Evolutionary conservation across 163 green algal genomes (phyloP).

Genomic region (Volvox carteri): DNA sequence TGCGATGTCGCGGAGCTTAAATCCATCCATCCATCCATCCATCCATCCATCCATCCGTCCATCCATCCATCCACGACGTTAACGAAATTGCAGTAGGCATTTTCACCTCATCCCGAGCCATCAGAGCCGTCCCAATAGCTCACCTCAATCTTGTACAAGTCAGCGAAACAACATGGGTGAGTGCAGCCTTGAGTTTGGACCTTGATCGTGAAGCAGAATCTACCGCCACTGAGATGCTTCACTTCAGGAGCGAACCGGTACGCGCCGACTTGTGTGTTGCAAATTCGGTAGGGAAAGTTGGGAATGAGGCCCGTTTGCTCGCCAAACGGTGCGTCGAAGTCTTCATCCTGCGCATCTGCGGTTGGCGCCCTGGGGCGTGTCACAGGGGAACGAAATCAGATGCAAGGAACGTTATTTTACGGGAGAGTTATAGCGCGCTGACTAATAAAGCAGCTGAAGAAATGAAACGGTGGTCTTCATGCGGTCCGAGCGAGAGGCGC

Average conservation of each 20-base stretch:
- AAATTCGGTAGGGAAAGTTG: neutral
- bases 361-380: neutral
- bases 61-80: neutral
- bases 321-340: neutral
- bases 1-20: neutral
- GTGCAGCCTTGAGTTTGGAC: neutral
- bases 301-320: neutral
- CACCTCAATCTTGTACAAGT: constrained; percentile 7
- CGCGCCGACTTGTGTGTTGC: neutral
- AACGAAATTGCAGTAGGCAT: too few relatives aligned
- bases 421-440: neutral
- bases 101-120: too few relatives aligned
- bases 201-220: constrained; percentile 9
- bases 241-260: neutral
- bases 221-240: neutral
- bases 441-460: neutral
- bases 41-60: neutral
- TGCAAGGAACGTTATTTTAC: too few relatives aligned
- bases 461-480: neutral
- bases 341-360: neutral
- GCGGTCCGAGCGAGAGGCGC: neutral
- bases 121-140: too few relatives aligned
- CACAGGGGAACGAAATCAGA: neutral
- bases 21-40: neutral
- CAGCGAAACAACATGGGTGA: neutral